Conservation (phyloP, 2,329 filamentous ascomycete species). For the Trichoderma lentiforme region DNA sequence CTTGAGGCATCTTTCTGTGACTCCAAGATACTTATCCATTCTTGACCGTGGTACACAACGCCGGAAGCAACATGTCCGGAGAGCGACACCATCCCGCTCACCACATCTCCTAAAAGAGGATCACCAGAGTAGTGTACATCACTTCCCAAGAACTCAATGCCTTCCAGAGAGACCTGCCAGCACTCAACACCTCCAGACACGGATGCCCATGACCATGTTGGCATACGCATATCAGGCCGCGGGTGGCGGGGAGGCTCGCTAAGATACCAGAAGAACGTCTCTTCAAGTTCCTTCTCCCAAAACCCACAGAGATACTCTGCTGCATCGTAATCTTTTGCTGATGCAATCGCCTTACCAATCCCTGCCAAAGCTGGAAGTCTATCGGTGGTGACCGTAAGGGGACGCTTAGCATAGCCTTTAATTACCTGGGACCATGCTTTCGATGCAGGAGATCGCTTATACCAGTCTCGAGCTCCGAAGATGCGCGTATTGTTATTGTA, state of each 20-base stretch:
- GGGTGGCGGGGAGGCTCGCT: not conserved
- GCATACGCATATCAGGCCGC: not conserved
- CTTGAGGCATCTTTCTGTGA: not conserved
- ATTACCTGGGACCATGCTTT: conserved; percentile 8
- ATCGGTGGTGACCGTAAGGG: conserved; percentile 14
- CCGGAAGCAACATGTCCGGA: conserved; percentile 3
- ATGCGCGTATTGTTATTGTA: not conserved
- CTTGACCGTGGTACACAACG: conserved; percentile 1
- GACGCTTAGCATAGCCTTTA: conserved; percentile 13
- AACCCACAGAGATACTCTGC: conserved; percentile 17
- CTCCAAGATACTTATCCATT: not conserved
- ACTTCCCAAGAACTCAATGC: conserved; percentile 5
- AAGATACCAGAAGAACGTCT: conserved; percentile 17
- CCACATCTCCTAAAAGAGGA: conserved; percentile 11
- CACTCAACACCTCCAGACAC: conserved; percentile 7
- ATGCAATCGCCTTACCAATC: conserved; percentile 12
- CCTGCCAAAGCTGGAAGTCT: conserved; percentile 20
- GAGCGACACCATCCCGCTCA: not conserved
- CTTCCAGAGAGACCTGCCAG: not conserved
- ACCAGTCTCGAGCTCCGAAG: not conserved
- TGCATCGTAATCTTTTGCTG: not conserved
- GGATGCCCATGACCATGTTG: conserved; percentile 21
- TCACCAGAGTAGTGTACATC: not conserved
- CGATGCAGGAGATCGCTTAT: not conserved
- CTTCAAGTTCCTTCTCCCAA: conserved; percentile 16